These are phyloP conservation scores for Biancaea sappan DNA, from an alignment of 306 rosid genomes.

Conservation along the genomic window DNA sequence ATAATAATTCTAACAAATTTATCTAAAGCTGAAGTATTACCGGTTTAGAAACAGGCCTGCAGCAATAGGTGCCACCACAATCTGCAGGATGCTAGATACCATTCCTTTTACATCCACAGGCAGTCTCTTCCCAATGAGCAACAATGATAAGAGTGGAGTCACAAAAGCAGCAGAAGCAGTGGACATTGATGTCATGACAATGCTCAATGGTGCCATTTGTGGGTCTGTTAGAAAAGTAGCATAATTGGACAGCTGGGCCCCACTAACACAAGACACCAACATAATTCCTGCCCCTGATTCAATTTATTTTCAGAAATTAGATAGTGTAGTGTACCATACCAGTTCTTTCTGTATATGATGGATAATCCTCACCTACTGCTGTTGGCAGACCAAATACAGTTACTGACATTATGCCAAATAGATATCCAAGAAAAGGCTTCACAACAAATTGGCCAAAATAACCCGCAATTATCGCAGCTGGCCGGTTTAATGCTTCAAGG, in stretches of 20 bases:
- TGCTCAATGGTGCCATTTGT: constrained; percentile 86
- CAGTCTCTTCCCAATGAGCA: constrained; percentile 91
- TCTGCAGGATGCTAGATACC: constrained; percentile 89
- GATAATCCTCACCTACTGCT: constrained; percentile 63
- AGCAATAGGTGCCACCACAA: constrained; percentile 83
- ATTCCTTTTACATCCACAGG: constrained; percentile 97
- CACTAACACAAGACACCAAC: constrained; percentile 92
- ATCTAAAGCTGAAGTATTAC: constrained; percentile 40
- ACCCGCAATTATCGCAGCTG: constrained; percentile 75
- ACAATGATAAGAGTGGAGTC: constrained; percentile 77
- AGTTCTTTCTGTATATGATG: constrained; percentile 27
- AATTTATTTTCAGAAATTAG: constrained; percentile 46
- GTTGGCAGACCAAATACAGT: constrained; percentile 72
- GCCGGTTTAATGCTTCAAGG: constrained; percentile 80
- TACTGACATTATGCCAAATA: constrained; percentile 69
- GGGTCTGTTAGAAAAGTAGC: constrained; percentile 93
- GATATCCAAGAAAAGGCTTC: constrained; percentile 91
- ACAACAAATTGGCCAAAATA: constrained; percentile 80
- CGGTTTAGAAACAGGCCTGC: constrained; percentile 85
- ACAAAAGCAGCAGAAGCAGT: constrained; percentile 89
- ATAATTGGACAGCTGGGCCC: constrained; percentile 94
- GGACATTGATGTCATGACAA: constrained; percentile 93
- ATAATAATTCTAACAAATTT: constrained; percentile 22
- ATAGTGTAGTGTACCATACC: background rate
- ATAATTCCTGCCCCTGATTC: constrained; percentile 89